These are phyloP conservation scores for Fereydounia khargensis DNA, from an alignment of 1,284 basidiomycete genomes.

Conservation along the genomic window DNA sequence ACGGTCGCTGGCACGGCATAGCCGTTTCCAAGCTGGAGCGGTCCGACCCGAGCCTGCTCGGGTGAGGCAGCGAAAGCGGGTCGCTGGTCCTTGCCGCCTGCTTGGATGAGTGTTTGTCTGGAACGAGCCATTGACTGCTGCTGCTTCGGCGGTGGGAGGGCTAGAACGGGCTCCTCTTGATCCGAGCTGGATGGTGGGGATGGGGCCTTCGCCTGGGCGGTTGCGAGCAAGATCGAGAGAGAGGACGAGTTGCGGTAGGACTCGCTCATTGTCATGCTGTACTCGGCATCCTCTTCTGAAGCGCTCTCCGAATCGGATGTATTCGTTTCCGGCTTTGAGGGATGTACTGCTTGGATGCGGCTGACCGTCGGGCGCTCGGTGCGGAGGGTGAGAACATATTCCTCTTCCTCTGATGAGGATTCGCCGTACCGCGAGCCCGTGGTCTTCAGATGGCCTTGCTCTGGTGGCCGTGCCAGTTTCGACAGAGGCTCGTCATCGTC, in stretches of 20 bases:
- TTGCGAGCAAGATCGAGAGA: neutral
- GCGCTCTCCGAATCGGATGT: too few species aligned
- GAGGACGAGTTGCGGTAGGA: neutral
- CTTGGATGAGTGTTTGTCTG: neutral
- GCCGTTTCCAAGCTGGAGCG: constrained; percentile 8
- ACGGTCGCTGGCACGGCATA: constrained; percentile 68
- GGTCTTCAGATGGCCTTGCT: too few species aligned
- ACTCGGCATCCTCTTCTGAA: neutral
- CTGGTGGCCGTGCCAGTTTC: too few species aligned
- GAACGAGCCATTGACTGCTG: too few species aligned
- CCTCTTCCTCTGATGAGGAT: too few species aligned
- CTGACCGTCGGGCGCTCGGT: too few species aligned
- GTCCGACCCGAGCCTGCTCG: constrained; percentile 7
- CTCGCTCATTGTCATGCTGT: neutral
- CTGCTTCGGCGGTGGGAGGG: neutral
- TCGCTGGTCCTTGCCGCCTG: constrained; percentile 1
- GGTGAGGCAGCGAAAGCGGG: constrained; percentile 12
- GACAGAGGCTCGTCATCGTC: neutral
- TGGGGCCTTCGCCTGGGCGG: neutral
- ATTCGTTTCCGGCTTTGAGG: too few species aligned
- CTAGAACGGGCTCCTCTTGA: constrained; percentile 13
- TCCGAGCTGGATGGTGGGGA: neutral
- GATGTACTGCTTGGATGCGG: too few species aligned
- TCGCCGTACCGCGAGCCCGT: too few species aligned
- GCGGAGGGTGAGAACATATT: too few species aligned